Evolutionary conservation across 805 yeast species (phyloP).

Genomic region (Monosporozyma servazzii): DNA sequence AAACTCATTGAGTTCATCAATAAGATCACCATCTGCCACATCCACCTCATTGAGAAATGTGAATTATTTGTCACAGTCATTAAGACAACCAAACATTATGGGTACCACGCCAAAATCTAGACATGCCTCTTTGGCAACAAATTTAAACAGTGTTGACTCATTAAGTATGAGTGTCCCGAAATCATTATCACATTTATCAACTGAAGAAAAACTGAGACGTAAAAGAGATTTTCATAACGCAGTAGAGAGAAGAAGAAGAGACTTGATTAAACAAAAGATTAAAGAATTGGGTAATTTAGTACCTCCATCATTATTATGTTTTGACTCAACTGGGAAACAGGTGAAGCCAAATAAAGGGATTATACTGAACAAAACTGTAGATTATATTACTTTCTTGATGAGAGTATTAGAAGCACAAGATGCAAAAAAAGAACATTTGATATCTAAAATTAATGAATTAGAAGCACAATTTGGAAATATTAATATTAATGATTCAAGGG

Average conservation of each 20-base stretch:
- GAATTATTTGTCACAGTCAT: constrained; percentile 22
- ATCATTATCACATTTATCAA: constrained; percentile 13
- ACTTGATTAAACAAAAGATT: constrained; percentile 79
- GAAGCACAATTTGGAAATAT: constrained; percentile 8
- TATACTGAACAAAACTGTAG: constrained; percentile 68
- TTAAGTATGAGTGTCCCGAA: constrained; percentile 15
- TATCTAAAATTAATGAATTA: constrained; percentile 31
- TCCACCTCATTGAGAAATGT: constrained; percentile 22
- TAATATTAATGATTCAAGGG: background rate
- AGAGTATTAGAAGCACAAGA: constrained; percentile 53
- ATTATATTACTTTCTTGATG: constrained; percentile 60
- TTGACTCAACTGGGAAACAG: constrained; percentile 45
- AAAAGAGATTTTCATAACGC: constrained; percentile 89
- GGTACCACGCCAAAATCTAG: constrained; percentile 26
- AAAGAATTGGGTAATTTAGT: constrained; percentile 73
- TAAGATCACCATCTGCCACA: constrained; percentile 29
- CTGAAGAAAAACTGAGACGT: constrained; percentile 63
- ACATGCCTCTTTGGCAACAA: constrained; percentile 20
- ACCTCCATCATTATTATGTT: constrained; percentile 60
- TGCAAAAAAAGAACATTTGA: constrained; percentile 35
- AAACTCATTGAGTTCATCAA: background rate
- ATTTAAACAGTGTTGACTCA: background rate
- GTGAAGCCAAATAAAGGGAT: constrained; percentile 77
- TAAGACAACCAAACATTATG: constrained; percentile 18
- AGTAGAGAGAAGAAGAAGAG: constrained; percentile 86